Base-by-base conservation (phyloP, 441 rosid species). In the Populus tomentosa region DNA sequence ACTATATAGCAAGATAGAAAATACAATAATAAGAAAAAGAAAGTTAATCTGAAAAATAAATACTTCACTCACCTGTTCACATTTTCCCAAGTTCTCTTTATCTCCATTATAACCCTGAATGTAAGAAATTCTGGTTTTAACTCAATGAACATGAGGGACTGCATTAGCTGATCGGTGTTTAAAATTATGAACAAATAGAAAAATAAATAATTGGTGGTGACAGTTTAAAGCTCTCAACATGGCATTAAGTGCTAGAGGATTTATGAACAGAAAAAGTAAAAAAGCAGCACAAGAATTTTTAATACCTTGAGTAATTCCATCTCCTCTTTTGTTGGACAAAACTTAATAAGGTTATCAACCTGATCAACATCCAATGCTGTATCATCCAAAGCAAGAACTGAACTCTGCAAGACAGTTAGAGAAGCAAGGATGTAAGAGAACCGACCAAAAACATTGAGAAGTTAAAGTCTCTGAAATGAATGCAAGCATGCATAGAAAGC, bases 301-400 rank as follows among this genome's bases (percentile, higher is more conserved):
- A 61, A 61, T 82, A 95, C 99, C 97, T 90, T 91, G 67, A 95
- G 90, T 78, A 89, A 67, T 86, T 95, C 99, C 79, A 84, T 80
- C 87, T 95, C 99, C 85, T 95, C 99, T 85, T 92, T 94, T 71
- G 99, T 94, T 65, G 99, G 99, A 85, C 95, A 94, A 82, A 95
- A 94, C 82, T 94, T 94, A 63, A 95, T 89, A 67, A 95, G 91
- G 83, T 89, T 95, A 80, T 95, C 99, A 70, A 94, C 92, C 84
- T 95, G 99, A 85, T 95, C 98, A 85, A 86, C 82, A 86, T 91
- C 98, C 86, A 92, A 84, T 73, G 89, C 87, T 66, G 97, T 86
- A 85, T 92, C 94, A 77, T 94, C 98, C 89, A 95, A 84, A 21
- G 93, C 86, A 78, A 94, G 98, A 80, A 92, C 88, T 40, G 92